Base-by-base conservation (phyloP, 179 eudicot genomes). In the Silene noctiflora region DNA sequence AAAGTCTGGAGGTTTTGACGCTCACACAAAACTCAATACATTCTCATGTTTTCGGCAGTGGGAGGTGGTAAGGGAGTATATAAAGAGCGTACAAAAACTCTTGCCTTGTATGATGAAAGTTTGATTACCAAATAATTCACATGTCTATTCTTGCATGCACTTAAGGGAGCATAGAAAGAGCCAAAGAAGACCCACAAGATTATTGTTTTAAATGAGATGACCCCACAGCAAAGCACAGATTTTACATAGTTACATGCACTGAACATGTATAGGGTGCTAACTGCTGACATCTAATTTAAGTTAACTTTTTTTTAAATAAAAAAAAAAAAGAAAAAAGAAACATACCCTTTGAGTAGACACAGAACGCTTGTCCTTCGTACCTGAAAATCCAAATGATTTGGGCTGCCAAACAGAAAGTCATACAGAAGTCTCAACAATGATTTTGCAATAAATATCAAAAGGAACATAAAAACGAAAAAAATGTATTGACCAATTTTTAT, bases 291-390 rank as follows among this genome's bases (percentile, higher is more conserved):
- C 64, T 31, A 72, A 46, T 63, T 56, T 42, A 31, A 56, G 33
- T 19, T 35, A 46, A 56, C 4, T 51, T 13, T n/a, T n/a, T n/a
- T n/a, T n/a, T n/a, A n/a, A n/a, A n/a, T n/a, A n/a, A n/a, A n/a
- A n/a, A n/a, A n/a, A n/a, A n/a, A n/a, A n/a, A n/a, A n/a, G 1
- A 56, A 22, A 64, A 73, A 42, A 71, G 76, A 74, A 11, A 21
- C 42, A 76, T 87, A 96, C 99, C 97, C 87, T 87, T 85, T 96
- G 98, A 61, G 99, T 93, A 29, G 99, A 72, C 44, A 96, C 94
- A 72, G 98, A 70, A 14, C 99, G 96, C 85, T 96, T 96, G 85
- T 96, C 99, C 87, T 96, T 96, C 24, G 99, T 96, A 68, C 99
- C 99, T 73, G 98, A 84, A 89, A 96, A 96, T 75, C 99, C 99